phyloP scores from a whole-genome alignment of 176 grass and related monocot genomes.

The Tillandsia leiboldiana region DNA sequence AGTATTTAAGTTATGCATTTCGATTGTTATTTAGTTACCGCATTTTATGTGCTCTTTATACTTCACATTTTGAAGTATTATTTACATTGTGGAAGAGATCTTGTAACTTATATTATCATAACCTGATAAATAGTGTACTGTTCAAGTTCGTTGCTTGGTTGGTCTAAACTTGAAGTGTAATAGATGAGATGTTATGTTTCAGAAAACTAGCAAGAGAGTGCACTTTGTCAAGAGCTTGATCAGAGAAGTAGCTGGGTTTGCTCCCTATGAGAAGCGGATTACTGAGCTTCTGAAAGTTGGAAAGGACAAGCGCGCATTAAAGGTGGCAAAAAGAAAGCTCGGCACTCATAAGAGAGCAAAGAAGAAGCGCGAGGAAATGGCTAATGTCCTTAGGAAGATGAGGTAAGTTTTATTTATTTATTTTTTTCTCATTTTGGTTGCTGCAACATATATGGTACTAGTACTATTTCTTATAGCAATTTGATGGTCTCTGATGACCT shows the following conservation, averaged over 20 bases:
- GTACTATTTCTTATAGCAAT: no score
- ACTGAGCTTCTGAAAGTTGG: conserved; percentile 5
- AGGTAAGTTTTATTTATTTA: not conserved
- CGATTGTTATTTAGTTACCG: not conserved
- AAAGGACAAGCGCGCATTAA: conserved; percentile 2
- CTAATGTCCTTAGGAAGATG: conserved; percentile 10
- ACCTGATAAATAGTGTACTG: no score
- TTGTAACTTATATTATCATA: no score
- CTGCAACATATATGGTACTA: no score
- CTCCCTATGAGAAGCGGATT: conserved; percentile 5
- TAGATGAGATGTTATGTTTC: not conserved
- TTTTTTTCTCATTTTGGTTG: not conserved
- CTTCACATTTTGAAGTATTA: no score
- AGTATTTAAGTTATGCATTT: not conserved
- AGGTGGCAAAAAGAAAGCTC: conserved; percentile 12
- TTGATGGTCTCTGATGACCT: no score
- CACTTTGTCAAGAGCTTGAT: conserved; percentile 1
- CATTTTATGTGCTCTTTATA: no score
- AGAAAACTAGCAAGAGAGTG: conserved; percentile 5
- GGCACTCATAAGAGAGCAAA: conserved; percentile 13
- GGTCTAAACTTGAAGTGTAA: not conserved
- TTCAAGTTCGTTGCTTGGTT: not conserved
- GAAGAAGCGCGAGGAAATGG: conserved; percentile 13
- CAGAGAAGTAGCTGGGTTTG: conserved; percentile 1
- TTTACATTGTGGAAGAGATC: no score